Conservation (phyloP, 2,329 filamentous ascomycete genomes). For the Salinomyces thailandicus region DNA sequence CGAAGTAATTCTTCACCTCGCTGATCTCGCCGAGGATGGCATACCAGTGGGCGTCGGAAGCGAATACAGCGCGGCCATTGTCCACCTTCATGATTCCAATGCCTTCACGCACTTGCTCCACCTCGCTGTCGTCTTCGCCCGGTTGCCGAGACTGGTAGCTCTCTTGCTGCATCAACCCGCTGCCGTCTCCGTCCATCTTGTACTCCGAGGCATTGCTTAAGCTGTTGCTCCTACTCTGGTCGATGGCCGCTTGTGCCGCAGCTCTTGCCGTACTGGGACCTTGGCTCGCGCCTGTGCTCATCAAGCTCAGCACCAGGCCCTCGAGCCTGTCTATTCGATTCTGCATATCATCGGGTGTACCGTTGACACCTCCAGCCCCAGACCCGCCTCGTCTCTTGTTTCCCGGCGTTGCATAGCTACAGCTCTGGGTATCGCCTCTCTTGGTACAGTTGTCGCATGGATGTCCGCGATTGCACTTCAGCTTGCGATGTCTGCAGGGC, state of each 20-base stretch:
- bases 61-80: slow-evolving; percentile 38
- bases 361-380: slow-evolving; percentile 20
- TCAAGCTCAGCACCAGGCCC: slow-evolving; percentile 80
- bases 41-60: slow-evolving; percentile 44
- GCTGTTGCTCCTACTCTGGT: slow-evolving; percentile 31
- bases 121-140: slow-evolving; percentile 50
- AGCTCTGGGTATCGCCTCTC: slow-evolving; percentile 68
- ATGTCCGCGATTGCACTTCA: slow-evolving; percentile 86
- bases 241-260: slow-evolving; percentile 46
- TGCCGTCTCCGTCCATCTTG: slow-evolving; percentile 44
- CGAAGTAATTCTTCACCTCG: slow-evolving; percentile 89
- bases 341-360: slow-evolving; percentile 88
- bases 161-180: slow-evolving; percentile 44
- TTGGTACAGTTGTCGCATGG: slow-evolving; percentile 94
- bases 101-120: slow-evolving; percentile 40
- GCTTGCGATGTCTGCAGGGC: slow-evolving; percentile 85
- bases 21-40: slow-evolving; percentile 56
- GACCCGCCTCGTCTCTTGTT: slow-evolving; percentile 59
- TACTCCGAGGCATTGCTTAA: slow-evolving; percentile 30
- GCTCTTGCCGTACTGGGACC: slow-evolving; percentile 45
- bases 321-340: slow-evolving; percentile 93
- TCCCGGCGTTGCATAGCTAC: slow-evolving; percentile 63
- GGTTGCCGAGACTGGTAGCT: slow-evolving; percentile 32
- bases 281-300: slow-evolving; percentile 72
- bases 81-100: slow-evolving; percentile 45